Percentiles rank a stretch among this genome's conserved stretches.
Evolutionary conservation across 495 filamentous ascomycete species (phyloP).

Genomic region (Paragyromitra xinjiangensis): DNA sequence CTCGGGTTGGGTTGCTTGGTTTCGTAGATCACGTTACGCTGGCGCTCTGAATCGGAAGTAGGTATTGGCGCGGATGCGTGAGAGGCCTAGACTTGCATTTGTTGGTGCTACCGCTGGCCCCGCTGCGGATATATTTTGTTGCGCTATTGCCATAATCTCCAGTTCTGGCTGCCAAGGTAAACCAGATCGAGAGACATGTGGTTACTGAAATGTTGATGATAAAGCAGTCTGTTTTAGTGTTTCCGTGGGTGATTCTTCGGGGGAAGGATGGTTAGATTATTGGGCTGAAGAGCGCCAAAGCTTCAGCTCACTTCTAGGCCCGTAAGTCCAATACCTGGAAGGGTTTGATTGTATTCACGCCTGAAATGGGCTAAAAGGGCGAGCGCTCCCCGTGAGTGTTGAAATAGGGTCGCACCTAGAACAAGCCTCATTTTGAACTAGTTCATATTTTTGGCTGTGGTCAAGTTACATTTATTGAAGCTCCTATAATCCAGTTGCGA

Average conservation of each 20-base stretch:
- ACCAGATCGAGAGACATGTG: not conserved
- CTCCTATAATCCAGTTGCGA: no score
- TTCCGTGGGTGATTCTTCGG: not conserved
- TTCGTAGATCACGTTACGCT: no score
- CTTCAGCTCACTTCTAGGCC: slow-evolving; percentile 56
- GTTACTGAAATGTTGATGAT: slow-evolving; percentile 34
- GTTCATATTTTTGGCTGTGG: no score
- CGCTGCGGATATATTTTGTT: slow-evolving; percentile 57
- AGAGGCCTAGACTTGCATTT: slow-evolving; percentile 59
- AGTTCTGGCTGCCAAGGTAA: slow-evolving; percentile 49
- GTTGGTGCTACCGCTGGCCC: slow-evolving; percentile 57
- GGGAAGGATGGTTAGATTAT: slow-evolving; percentile 59
- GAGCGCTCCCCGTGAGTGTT: no score
- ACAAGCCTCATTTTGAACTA: no score
- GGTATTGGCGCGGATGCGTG: slow-evolving; percentile 49
- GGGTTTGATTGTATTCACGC: slow-evolving; percentile 59
- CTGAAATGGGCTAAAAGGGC: slow-evolving; percentile 20
- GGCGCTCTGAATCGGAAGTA: not conserved
- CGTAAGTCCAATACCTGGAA: slow-evolving; percentile 60
- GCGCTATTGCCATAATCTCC: slow-evolving; percentile 59
- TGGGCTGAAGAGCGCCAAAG: slow-evolving; percentile 59
- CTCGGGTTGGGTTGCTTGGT: no score
- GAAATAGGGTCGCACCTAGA: no score
- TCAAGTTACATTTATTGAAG: no score
- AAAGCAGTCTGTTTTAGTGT: not conserved